A percentile compares a stretch with the other conserved stretches of the same genome.
Conservation (phyloP, 2,329 filamentous ascomycete genomes). For the Apiospora marii region DNA sequence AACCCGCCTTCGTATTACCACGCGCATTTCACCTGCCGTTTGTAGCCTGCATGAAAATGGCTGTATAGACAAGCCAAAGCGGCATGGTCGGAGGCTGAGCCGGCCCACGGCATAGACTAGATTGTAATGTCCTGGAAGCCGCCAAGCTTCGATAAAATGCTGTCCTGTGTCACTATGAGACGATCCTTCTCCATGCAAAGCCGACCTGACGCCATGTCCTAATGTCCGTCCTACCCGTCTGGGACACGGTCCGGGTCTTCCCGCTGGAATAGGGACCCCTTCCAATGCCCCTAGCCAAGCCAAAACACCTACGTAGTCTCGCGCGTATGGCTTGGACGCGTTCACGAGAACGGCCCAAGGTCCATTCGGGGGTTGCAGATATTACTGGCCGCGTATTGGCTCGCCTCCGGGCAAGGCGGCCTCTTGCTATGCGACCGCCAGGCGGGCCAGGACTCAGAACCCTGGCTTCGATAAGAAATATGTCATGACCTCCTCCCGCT, state of each 20-base stretch:
- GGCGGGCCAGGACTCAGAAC: conserved; percentile 52
- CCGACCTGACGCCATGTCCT: conserved; percentile 15
- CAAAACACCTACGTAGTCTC: conserved; percentile 15
- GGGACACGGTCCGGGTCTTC: conserved; percentile 25
- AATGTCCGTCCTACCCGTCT: conserved; percentile 23
- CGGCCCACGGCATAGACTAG: conserved; percentile 18
- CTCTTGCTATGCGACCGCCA: conserved; percentile 43
- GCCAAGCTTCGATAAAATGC: conserved; percentile 21
- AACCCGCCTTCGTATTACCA: conserved; percentile 37
- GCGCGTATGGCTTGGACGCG: conserved; percentile 21
- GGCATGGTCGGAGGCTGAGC: conserved; percentile 21
- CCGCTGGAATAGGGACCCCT: conserved; percentile 15
- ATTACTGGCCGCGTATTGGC: conserved; percentile 39
- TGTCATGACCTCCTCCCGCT: conserved; percentile 68
- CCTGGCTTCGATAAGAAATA: conserved; percentile 69
- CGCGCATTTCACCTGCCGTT: conserved; percentile 35
- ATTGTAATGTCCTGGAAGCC: conserved; percentile 4
- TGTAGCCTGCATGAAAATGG: conserved; percentile 35
- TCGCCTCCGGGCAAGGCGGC: conserved; percentile 40
- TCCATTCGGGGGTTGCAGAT: conserved; percentile 18
- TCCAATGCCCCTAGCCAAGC: background rate
- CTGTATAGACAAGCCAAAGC: conserved; percentile 34
- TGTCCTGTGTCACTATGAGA: conserved; percentile 25
- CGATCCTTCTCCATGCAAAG: conserved; percentile 9
- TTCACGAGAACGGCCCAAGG: conserved; percentile 15